Base-by-base conservation (phyloP, 345 rosid species). In the Lumnitzera racemosa region DNA sequence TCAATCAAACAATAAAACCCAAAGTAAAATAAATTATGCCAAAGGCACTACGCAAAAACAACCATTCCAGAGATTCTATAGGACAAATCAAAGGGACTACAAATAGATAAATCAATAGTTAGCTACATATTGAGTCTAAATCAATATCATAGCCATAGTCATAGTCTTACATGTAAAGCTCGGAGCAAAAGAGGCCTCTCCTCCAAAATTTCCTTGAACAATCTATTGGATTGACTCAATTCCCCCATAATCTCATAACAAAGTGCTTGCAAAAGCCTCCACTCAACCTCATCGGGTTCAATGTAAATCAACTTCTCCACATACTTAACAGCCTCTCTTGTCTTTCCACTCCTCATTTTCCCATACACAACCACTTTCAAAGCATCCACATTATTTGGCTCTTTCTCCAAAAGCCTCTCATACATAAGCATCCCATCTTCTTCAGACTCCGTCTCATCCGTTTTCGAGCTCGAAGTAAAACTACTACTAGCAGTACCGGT, bases 231-330 rank as follows among this genome's bases (percentile, higher is more conserved):
- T 53, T 67, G 77, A 55, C 80, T 77, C 56, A 92, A 62, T 55
- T 85, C 70, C 51, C 91, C 96, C 89, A 85, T 73, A 48, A 79
- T 77, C 67, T 92, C 96, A 57, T 85, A 84, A 59, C 94, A 92
- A 66, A 92, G 79, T 16, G 96, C 96, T 78, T 85, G 79, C 65
- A 92, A 66, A 49, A 92, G 88, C 84, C 82, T 92, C 98, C 96
- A 92, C 54, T 92, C 98, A 11, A 85, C 83, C 67, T 87, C 96
- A 50, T 70, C 47, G 15, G 91, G 94, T 71, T 83, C 89, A 17
- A 78, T 67, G 17, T 77, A 76, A 53, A 82, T 80, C 65, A 92
- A 70, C 65, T 71, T 84, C 78, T 82, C 79, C 63, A 89, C 85
- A 65, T 62, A 86, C 49, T 73, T 70, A 61, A 85, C 72, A 64